Evolutionary conservation across 139 green algal species (phyloP), one percentile per base, ranked within the genome.

Genomic region (Cymbomonas tetramitiformis): DNA sequence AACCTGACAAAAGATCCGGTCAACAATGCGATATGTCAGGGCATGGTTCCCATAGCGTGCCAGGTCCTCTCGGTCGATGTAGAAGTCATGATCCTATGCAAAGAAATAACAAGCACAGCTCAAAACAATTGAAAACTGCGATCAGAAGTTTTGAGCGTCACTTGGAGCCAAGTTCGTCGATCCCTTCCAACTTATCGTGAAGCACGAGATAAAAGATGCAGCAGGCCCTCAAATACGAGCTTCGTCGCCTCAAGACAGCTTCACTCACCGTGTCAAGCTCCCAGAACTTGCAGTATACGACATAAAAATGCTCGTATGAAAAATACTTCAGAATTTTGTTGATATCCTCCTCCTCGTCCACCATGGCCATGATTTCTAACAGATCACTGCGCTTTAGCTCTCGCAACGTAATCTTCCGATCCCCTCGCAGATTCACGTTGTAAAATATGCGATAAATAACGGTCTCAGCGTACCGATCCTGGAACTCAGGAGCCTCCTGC

Each of bases 271-370:
- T 75, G 72, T 98, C 91, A 30, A 98, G 81, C 77, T 98, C 91
- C 91, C 91, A 98, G 59, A 97, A 98, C 62, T 97, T 97, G 88
- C 91, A 98, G 76, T 98, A 98, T 50, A 98, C 87, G 30, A 98
- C 91, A 65, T 98, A 98, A 61, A 98, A 98, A 72, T 98, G 91
- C 76, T 98, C 91, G 67, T 98, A 98, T 10, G 77, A 91, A 65
- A 96, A 96, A 70, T 93, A 94, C 52, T 78, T 79, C 21, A 90
- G 68, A 28, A 92, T 70, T 49, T 79, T 74, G 78, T 98, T 98
- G 73, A 98, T 93, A 75, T 98, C 91, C 59, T 90, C 83, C 61
- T 61, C 44, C 12, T 33, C 25, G 26, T 61, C 61, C 55, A 96
- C 72, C 41, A 81, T 58, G 23, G 74, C 62, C 65, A 98, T 72